Evolutionary conservation across 768 basidiomycete species (phyloP).

Genomic region (Naganishia onofrii): DNA sequence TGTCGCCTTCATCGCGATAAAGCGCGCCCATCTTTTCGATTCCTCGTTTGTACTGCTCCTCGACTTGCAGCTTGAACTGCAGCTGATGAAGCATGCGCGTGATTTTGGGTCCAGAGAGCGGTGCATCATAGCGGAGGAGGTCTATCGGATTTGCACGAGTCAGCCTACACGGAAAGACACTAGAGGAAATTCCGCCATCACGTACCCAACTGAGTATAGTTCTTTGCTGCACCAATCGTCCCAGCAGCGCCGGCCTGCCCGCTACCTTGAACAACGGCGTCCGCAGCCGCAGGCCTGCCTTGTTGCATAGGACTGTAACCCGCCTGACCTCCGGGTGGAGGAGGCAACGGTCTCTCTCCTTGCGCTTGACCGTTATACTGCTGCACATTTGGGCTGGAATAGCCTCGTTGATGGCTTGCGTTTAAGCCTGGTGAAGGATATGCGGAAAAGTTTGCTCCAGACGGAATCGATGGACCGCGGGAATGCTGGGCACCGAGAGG

Average conservation of each 20-base stretch:
- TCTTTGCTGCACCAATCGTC: slow-evolving; percentile 38
- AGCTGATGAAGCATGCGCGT: slow-evolving; percentile 96
- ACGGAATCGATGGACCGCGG: slow-evolving; percentile 1
- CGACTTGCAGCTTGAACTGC: slow-evolving; percentile 98
- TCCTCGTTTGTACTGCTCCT: slow-evolving; percentile 94
- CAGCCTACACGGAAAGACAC: not conserved
- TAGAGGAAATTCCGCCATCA: slow-evolving; percentile 28
- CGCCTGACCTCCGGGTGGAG: slow-evolving; percentile 34
- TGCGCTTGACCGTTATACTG: not conserved
- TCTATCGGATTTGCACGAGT: slow-evolving; percentile 55
- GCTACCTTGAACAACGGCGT: not conserved
- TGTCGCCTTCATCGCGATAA: slow-evolving; percentile 94
- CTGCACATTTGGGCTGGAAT: slow-evolving; percentile 22
- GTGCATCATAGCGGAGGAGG: slow-evolving; percentile 95
- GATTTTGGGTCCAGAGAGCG: slow-evolving; percentile 92
- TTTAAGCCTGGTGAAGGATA: not conserved
- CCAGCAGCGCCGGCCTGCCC: slow-evolving; percentile 10
- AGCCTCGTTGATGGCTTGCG: slow-evolving; percentile 18
- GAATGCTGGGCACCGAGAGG: not conserved
- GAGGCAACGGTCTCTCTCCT: slow-evolving; percentile 28
- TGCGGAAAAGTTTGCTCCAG: not conserved
- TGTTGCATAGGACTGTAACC: slow-evolving; percentile 20
- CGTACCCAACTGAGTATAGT: slow-evolving; percentile 51
- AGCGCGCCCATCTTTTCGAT: slow-evolving; percentile 99
- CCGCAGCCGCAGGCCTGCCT: slow-evolving; percentile 2